These are phyloP conservation scores for Cryptococcus maquisensis DNA, from an alignment of 1,284 basidiomycete species.

Conservation along the genomic window DNA sequence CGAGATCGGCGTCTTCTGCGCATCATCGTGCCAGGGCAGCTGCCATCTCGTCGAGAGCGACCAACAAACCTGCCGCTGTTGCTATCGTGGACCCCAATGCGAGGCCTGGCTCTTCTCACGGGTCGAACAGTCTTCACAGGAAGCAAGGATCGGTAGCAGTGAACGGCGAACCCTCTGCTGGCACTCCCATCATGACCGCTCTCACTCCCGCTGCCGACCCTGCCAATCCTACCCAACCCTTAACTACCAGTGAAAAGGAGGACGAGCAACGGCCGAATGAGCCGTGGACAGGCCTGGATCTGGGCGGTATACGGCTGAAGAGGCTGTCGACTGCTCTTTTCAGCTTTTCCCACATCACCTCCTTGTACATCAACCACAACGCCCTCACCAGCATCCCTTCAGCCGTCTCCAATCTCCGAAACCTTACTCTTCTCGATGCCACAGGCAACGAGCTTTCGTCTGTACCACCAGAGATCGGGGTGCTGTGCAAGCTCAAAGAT, in stretches of 20 bases:
- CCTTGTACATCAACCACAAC: conserved; percentile 97
- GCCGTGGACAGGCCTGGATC: conserved; percentile 87
- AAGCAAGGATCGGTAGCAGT: conserved; percentile 35
- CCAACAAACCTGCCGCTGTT: conserved; percentile 50
- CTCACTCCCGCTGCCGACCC: conserved; percentile 17
- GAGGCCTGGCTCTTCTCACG: conserved; percentile 26
- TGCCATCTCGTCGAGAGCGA: conserved; percentile 54
- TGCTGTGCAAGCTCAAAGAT: conserved; percentile 85
- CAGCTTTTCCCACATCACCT: conserved; percentile 86
- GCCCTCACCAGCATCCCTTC: conserved; percentile 73
- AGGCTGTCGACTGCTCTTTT: conserved; percentile 81
- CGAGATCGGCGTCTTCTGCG: conserved; percentile 53
- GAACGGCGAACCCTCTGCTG: conserved; percentile 19
- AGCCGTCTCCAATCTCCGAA: conserved; percentile 76
- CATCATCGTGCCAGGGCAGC: conserved; percentile 58
- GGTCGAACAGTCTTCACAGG: conserved; percentile 44
- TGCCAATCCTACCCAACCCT: conserved; percentile 36
- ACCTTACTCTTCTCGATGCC: conserved; percentile 86
- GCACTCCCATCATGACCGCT: conserved; percentile 21
- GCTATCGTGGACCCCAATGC: conserved; percentile 51
- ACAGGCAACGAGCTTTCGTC: conserved; percentile 80
- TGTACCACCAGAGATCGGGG: conserved; percentile 84
- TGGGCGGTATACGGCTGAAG: conserved; percentile 93
- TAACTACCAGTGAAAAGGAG: conserved; percentile 30
- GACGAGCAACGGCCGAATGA: conserved; percentile 35